Evolutionary conservation across 2,329 filamentous ascomycete genomes (phyloP).

Genomic region (Colletotrichum sp.): DNA sequence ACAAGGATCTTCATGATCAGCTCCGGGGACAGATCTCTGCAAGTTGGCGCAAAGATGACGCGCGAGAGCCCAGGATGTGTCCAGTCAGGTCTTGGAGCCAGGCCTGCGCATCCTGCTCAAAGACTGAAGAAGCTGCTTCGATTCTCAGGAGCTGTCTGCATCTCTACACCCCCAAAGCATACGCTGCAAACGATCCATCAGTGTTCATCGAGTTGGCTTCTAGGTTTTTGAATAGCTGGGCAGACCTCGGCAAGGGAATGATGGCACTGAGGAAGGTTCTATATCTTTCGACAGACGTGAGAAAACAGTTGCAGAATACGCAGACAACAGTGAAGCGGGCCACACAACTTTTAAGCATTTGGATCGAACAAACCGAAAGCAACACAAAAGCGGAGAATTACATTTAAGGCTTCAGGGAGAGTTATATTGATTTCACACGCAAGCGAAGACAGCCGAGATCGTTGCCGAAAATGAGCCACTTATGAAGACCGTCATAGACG

Average conservation of each 20-base stretch:
- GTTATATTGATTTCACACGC: neutral
- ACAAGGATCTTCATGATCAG: neutral
- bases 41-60: neutral
- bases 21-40: neutral
- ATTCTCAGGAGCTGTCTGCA: neutral
- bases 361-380: neutral
- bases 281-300: neutral
- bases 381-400: neutral
- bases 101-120: neutral
- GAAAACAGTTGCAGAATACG: neutral
- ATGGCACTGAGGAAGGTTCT: neutral
- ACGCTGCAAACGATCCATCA: neutral
- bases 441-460: neutral
- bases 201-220: neutral
- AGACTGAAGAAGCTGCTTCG: neutral
- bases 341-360: neutral
- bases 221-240: neutral
- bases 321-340: neutral
- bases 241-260: neutral
- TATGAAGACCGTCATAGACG: neutral
- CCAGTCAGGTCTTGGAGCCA: neutral
- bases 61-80: neutral
- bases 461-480: neutral
- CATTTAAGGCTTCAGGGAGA: neutral
- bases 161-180: neutral